Conservation (phyloP, 352 stramenopile species). For the Globisporangium abappressorium region DNA sequence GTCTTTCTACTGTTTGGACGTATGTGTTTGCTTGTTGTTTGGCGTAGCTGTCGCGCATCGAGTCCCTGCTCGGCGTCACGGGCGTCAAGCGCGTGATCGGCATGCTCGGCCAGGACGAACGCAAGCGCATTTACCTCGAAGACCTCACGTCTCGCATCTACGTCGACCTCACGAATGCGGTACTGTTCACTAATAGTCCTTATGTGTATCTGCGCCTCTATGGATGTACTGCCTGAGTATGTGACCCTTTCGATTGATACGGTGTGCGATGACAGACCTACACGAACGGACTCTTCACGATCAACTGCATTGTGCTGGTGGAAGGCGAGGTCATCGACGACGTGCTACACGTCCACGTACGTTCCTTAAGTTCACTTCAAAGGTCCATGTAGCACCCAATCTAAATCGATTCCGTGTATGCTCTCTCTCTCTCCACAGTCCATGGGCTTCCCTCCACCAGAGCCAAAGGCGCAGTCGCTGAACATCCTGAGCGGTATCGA, state of each 20-base stretch:
- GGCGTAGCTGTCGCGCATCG: slow-evolving; percentile 74
- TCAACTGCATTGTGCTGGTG: slow-evolving; percentile 92
- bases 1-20: no score
- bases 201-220: background rate
- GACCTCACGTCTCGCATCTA: slow-evolving; percentile 82
- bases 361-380: background rate
- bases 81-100: slow-evolving; percentile 79
- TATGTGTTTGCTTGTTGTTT: background rate
- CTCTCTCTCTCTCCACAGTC: slow-evolving; percentile 32
- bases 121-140: slow-evolving; percentile 74
- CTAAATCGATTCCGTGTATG: no score
- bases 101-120: slow-evolving; percentile 84
- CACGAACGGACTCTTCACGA: slow-evolving; percentile 87
- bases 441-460: slow-evolving; percentile 89
- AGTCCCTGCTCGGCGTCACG: slow-evolving; percentile 79
- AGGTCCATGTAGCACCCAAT: no score
- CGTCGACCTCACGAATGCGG: slow-evolving; percentile 66
- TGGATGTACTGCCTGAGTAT: background rate
- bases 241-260: background rate
- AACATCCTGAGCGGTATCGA: slow-evolving; percentile 75
- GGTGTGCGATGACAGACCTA: slow-evolving; percentile 38
- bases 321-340: slow-evolving; percentile 93
- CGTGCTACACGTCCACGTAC: slow-evolving; percentile 85
- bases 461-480: slow-evolving; percentile 77
- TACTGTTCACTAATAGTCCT: slow-evolving; percentile 10